Conservation (phyloP, 2,329 filamentous ascomycete genomes). For the Aspergillus eucalypticola region DNA sequence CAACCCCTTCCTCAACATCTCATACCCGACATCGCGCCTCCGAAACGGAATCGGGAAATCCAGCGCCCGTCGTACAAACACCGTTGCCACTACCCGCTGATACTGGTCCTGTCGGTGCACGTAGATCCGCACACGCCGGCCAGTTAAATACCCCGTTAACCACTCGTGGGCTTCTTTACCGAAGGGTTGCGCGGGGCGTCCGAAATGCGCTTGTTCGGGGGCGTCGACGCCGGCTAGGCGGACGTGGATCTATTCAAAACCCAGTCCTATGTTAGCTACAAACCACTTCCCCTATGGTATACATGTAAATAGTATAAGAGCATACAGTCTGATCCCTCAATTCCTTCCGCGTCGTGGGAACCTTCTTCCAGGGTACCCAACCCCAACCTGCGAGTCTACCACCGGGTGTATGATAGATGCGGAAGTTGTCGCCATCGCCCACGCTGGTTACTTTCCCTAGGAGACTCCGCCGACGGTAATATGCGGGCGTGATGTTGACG, state of each 20-base stretch:
- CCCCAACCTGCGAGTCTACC: constrained; percentile 85
- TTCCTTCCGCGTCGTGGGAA: constrained; percentile 68
- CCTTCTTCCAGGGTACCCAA: constrained; percentile 72
- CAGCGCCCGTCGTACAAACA: constrained; percentile 64
- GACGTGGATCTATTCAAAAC: constrained; percentile 65
- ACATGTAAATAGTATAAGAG: too few relatives aligned
- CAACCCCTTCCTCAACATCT: constrained; percentile 82
- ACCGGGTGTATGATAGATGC: constrained; percentile 92
- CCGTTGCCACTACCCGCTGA: constrained; percentile 83
- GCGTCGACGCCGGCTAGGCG: constrained; percentile 91
- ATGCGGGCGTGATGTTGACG: constrained; percentile 70
- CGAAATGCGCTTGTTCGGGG: constrained; percentile 90
- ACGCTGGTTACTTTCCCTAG: constrained; percentile 89
- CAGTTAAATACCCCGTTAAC: constrained; percentile 71
- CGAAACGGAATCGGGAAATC: constrained; percentile 49
- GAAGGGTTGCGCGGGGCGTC: constrained; percentile 80
- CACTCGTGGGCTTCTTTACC: constrained; percentile 77
- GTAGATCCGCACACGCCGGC: constrained; percentile 75
- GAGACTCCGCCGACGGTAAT: constrained; percentile 73
- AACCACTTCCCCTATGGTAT: too few relatives aligned
- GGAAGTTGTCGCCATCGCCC: constrained; percentile 94
- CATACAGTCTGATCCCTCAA: constrained; percentile 75
- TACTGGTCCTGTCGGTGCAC: constrained; percentile 89
- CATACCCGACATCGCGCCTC: constrained; percentile 77
- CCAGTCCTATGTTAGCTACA: too few relatives aligned